phyloP scores from a whole-genome alignment of 768 basidiomycete genomes.

The Leucocoprinus birnbaumii region DNA sequence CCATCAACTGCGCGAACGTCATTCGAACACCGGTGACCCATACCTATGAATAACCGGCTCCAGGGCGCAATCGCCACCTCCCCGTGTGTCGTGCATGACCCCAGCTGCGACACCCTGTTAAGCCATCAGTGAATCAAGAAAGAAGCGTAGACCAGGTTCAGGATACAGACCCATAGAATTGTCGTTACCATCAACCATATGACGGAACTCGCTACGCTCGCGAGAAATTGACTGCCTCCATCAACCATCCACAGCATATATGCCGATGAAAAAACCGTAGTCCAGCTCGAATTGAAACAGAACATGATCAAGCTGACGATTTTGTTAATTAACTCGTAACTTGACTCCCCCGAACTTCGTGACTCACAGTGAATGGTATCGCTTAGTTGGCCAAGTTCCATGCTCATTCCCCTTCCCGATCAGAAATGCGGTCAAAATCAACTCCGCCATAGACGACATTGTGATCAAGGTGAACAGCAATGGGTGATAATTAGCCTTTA shows the following conservation, averaged over 20 bases:
- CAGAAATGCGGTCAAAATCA: conserved; percentile 73
- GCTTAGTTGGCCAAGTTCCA: conserved; percentile 54
- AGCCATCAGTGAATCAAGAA: not conserved
- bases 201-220: conserved; percentile 76
- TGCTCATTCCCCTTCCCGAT: conserved; percentile 66
- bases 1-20: conserved; percentile 16
- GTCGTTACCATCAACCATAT: conserved; percentile 68
- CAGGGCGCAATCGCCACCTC: conserved; percentile 56
- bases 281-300: conserved; percentile 71
- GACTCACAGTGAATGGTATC: conserved; percentile 65
- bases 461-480: conserved; percentile 64
- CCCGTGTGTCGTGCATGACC: conserved; percentile 61
- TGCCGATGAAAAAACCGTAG: conserved; percentile 63
- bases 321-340: conserved; percentile 10
- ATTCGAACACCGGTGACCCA: conserved; percentile 21
- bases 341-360: not conserved
- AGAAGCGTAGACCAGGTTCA: not conserved
- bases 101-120: conserved; percentile 64
- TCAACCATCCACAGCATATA: conserved; percentile 73
- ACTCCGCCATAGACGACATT: conserved; percentile 64
- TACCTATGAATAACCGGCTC: conserved; percentile 51
- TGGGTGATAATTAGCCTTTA: conserved; percentile 57
- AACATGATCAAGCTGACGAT: conserved; percentile 49
- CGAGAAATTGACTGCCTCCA: conserved; percentile 63
- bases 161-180: conserved; percentile 58